Evolutionary conservation across 495 filamentous ascomycete genomes (phyloP).

Genomic region (Jackrogersella multiformis): DNA sequence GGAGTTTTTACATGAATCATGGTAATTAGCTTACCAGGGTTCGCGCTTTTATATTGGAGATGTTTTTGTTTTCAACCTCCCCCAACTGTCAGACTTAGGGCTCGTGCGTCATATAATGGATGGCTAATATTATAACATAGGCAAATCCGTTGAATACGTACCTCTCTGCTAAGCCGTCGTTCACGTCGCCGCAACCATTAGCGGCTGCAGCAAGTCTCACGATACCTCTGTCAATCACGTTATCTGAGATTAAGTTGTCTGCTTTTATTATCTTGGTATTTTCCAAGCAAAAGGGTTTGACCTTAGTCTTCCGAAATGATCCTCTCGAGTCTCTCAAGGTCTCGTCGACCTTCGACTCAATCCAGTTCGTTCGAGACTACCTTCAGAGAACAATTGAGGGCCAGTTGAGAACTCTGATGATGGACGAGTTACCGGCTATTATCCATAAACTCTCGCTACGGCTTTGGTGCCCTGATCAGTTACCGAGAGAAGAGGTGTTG

Average conservation of each 20-base stretch:
- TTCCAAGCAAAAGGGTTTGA: constrained; percentile 95
- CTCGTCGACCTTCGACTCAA: constrained; percentile 97
- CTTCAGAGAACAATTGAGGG: constrained; percentile 95
- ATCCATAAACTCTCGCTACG: constrained; percentile 92
- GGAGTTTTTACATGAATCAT: constrained; percentile 42
- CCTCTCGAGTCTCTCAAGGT: constrained; percentile 97
- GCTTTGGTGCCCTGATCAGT: constrained; percentile 89
- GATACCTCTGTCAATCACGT: constrained; percentile 93
- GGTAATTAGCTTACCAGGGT: constrained; percentile 37
- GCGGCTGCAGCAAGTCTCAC: constrained; percentile 92
- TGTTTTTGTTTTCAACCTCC: constrained; percentile 25
- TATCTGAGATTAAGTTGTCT: constrained; percentile 96
- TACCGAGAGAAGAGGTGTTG: constrained; percentile 62
- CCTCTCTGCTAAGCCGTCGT: constrained; percentile 86
- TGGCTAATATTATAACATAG: constrained; percentile 62
- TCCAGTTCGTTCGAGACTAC: constrained; percentile 97
- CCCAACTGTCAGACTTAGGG: constrained; percentile 22
- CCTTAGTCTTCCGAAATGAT: constrained; percentile 96
- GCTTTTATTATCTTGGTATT: constrained; percentile 98
- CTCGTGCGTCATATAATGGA: constrained; percentile 46
- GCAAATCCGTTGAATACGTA: constrained; percentile 98
- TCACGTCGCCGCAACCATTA: constrained; percentile 91
- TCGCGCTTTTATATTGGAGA: constrained; percentile 32
- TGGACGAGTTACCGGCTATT: constrained; percentile 96
- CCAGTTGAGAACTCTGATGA: constrained; percentile 91